Evolutionary conservation across 306 rosid genomes (phyloP), one percentile per base, ranked within the genome.

Genomic region (Alnus rubra): DNA sequence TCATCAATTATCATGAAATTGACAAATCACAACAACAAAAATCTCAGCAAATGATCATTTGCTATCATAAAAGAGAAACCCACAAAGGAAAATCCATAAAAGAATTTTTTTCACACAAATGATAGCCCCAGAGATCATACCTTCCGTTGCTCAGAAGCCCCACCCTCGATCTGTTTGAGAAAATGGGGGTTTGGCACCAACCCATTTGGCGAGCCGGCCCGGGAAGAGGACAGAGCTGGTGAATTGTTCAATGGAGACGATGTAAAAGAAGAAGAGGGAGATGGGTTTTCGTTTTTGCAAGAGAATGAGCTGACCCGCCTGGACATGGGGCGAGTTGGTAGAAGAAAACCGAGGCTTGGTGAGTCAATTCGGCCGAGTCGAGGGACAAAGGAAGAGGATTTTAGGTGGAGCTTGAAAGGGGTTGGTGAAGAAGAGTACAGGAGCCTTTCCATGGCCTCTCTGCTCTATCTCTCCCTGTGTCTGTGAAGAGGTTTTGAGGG

Each of bases 371-470:
- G 87, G 63, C 37, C 63, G 70, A 82, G 84, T 39, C 78, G 84
- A 69, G 56, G 80, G 31, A 82, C 79, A 54, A 81, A 62, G 44
- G 86, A 33, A 16, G 75, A 77, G 19, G 74, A 69, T 30, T 76
- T 84, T 7, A 80, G 84, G 75, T 62, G 71, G 58, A 80, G 4
- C 54, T 82, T 84, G 68, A 88, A 78, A 73, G 88, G 79, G 67
- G 87, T 72, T 1, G 87, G 75, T 63, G 95, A 85, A 79, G 95
- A 79, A 58, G 89, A 89, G 37, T 86, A 94, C 37, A 94, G 88
- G 88, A 94, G 96, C 92, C 97, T 88, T 79, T 94, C 98, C 98
- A 92, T 94, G 89, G 86, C 88, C 69, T 85, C 86, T 71, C 68
- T 72, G 55, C 23, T 78, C 79, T 75, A 59, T 45, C 74, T 59